Base-by-base conservation (phyloP, 305 asterid species). In the Withania somnifera region DNA sequence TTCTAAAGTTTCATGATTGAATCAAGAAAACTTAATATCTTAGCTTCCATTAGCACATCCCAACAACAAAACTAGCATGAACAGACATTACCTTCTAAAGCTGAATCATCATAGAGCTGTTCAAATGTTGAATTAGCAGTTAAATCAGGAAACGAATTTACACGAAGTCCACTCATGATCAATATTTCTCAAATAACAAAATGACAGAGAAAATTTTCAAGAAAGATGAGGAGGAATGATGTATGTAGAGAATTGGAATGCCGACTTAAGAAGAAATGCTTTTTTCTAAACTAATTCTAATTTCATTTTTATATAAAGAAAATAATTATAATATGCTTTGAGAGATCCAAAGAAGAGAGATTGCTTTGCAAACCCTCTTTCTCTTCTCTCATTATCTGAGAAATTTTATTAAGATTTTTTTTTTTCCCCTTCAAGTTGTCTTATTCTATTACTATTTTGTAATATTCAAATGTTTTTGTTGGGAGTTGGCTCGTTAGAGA, bases 71-170 rank as follows among this genome's bases (percentile, higher is more conserved):
- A 38, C 69, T 45, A 67, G 68, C 7, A 47, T 3, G 5, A 47
- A 38, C 28, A 83, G 28, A 45, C 30, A 47, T 50, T 86, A 95
- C 98, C 98, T 89, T 92, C 97, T 71, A 95, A 87, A 50, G 95
- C 94, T 3, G 95, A 85, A 87, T 95, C 93, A 86, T 92, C 95
- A 57, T 88, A 89, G 3, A 75, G 71, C 6, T 91, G 88, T 47
- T 76, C 81, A 3, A 64, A 42, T n/a, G 87, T 14, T n/a, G 85
- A 61, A 20, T 88, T 78, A 8, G 90, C 86, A 69, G 73, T 71
- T 36, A 88, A 81, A 7, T 89, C 91, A 1, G 95, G 92, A 40
- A 88, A 82, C 0, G 97, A 89, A 81, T 86, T 78, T 52, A 78
- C 87, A 22, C 90, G 91, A 83, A 76, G 17, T 83, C 78, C 82